Evolutionary conservation across 768 basidiomycete species (phyloP), one percentile per base, ranked within the genome.

Genomic region (Nidula microcarpa): DNA sequence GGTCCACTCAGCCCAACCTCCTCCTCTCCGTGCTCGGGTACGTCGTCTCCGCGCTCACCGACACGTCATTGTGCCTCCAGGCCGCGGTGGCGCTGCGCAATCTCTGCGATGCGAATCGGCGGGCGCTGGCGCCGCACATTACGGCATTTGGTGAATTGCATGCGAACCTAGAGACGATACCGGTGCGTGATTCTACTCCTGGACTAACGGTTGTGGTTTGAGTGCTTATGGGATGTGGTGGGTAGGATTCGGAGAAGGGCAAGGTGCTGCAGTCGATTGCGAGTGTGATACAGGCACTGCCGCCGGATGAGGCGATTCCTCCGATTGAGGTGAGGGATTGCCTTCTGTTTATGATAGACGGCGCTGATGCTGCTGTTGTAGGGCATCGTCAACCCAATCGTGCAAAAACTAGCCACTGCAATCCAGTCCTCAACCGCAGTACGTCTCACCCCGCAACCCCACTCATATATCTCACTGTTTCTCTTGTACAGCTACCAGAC

Each of bases 211-310:
- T 63, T 43, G 52, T 43, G 16, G 36, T 3, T 23, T 23, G 23
- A 3, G 23, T 23, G 23, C 23, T 23, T 23, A 23, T 23, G 23
- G 23, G 23, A 23, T 23, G 23, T 23, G 41, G 30, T 48, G 51
- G 11, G 3, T 59, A 90, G 86, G 89, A 91, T 59, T 83, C 86
- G 17, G 94, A 96, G 68, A 90, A 89, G 69, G 82, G 84, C 59
- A 97, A 95, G 68, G 91, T 97, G 1, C 73, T 97, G 44, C 90
- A 97, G 64, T 91, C 89, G 0, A 95, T 98, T 49, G 85, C 92
- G 1, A 96, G 94, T 57, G 92, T 98, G 3, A 89, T 97, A 33
- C 91, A 97, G 61, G 95, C 94, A 0, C 68, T 98, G 47, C 87
- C 91, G 0, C 85, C 91, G 0, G 73, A 74, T 41, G 87, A 93